Conservation (phyloP, 768 basidiomycete species). For the Lactarius tabidus region DNA sequence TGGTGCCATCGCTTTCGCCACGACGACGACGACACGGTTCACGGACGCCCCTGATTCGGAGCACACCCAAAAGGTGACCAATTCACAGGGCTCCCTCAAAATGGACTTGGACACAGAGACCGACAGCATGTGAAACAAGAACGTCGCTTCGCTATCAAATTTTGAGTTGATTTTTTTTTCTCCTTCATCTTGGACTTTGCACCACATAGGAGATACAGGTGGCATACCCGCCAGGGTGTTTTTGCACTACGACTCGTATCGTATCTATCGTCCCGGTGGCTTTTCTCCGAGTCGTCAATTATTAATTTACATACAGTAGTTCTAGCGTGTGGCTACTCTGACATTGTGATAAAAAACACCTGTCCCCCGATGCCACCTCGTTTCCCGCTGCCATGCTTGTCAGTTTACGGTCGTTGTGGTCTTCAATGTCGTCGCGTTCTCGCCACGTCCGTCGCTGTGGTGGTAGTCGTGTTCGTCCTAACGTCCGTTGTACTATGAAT, state of each 20-base stretch:
- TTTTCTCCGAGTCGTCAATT: not conserved
- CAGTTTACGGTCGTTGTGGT: too few species aligned
- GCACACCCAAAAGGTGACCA: conserved; percentile 7
- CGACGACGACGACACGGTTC: conserved; percentile 21
- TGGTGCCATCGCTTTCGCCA: conserved; percentile 13
- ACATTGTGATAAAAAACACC: too few species aligned
- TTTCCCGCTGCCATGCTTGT: too few species aligned
- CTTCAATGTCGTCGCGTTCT: too few species aligned
- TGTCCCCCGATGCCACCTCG: too few species aligned
- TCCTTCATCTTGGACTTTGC: not conserved
- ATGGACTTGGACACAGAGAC: conserved; percentile 5
- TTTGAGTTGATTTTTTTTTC: too few species aligned
- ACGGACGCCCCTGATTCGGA: not conserved
- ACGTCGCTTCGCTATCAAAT: not conserved
- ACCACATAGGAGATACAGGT: conserved; percentile 5
- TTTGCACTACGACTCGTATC: not conserved
- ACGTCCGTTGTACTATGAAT: too few species aligned
- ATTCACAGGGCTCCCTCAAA: conserved; percentile 9
- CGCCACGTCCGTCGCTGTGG: too few species aligned
- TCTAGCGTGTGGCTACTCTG: too few species aligned
- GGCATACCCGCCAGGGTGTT: not conserved
- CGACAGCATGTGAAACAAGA: not conserved
- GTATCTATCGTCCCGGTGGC: not conserved
- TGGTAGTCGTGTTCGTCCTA: too few species aligned
- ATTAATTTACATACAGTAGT: not conserved